Conservation (phyloP, 345 rosid species). For the Pugionium cornutum region DNA sequence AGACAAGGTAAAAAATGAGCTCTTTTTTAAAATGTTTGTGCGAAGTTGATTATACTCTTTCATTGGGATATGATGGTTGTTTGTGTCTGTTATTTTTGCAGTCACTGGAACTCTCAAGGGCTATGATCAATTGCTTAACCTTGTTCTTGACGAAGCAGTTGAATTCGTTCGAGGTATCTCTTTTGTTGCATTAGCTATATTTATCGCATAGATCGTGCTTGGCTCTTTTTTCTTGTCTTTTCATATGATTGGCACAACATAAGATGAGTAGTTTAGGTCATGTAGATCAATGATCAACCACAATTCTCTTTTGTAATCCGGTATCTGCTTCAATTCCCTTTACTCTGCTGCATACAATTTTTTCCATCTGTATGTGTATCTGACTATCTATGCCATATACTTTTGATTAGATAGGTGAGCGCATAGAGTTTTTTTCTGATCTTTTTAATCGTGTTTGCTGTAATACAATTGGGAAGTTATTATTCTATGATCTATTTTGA, state of each 20-base stretch:
- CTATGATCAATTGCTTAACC: slow-evolving; percentile 88
- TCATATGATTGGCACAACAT: not conserved
- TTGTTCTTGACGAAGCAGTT: slow-evolving; percentile 44
- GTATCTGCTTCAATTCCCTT: not conserved
- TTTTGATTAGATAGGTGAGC: not conserved
- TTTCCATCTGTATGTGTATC: not conserved
- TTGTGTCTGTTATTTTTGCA: slow-evolving; percentile 35
- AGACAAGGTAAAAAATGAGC: slow-evolving; percentile 64
- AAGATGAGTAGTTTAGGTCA: not conserved
- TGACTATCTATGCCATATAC: not conserved
- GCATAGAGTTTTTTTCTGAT: not conserved
- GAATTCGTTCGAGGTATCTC: slow-evolving; percentile 70
- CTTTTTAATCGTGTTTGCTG: slow-evolving; percentile 6
- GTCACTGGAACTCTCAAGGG: slow-evolving; percentile 95
- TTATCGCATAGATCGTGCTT: not conserved
- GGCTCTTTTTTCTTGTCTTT: not conserved
- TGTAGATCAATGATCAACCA: slow-evolving; percentile 5
- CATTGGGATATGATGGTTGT: slow-evolving; percentile 8
- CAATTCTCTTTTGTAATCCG: not conserved
- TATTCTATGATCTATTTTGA: not conserved
- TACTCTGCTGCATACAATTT: not conserved
- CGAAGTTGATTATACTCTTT: not conserved
- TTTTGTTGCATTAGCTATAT: not conserved
- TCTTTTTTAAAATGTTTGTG: not conserved
- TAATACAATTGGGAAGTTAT: not conserved